These are phyloP conservation scores for Ganoderma lingzhi DNA, from an alignment of 1,284 basidiomycete species.

Conservation along the genomic window DNA sequence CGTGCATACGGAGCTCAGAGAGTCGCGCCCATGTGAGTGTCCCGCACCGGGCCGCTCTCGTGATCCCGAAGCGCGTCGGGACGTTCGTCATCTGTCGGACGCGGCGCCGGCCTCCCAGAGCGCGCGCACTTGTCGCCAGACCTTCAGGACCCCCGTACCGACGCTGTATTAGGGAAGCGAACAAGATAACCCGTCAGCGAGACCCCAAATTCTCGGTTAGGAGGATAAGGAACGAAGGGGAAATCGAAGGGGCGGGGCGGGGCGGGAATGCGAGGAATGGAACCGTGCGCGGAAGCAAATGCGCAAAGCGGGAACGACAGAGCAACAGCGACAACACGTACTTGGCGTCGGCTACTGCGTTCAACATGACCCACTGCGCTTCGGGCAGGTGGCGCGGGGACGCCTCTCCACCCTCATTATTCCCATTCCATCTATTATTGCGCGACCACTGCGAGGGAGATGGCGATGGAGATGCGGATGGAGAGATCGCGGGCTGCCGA, in stretches of 20 bases:
- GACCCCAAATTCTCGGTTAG: constrained; percentile 2
- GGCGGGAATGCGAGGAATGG: constrained; percentile 9
- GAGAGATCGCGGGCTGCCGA: constrained; percentile 6
- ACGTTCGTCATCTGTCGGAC: background rate
- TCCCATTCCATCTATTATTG: background rate
- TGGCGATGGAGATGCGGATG: background rate
- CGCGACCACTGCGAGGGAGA: constrained; percentile 17
- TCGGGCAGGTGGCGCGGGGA: background rate
- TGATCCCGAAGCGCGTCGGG: background rate
- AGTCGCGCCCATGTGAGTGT: background rate
- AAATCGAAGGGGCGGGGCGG: background rate
- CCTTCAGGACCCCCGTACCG: constrained; percentile 48
- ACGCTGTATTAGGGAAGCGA: constrained; percentile 37
- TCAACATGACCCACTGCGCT: constrained; percentile 58
- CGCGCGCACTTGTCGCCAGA: constrained; percentile 44
- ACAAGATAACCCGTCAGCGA: constrained; percentile 11
- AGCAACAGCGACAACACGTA: constrained; percentile 47
- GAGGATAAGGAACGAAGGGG: background rate
- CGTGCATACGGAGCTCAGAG: background rate
- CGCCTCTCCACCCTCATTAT: constrained; percentile 4
- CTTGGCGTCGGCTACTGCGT: constrained; percentile 69
- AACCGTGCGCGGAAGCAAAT: constrained; percentile 2
- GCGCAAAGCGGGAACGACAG: background rate
- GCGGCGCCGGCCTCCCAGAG: constrained; percentile 40
- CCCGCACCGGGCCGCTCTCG: background rate